Percentiles rank a stretch among this genome's conserved stretches.
These are phyloP conservation scores for Ceratopteris richardii DNA, from an alignment of 75 land plant genomes.

Conservation along the genomic window DNA sequence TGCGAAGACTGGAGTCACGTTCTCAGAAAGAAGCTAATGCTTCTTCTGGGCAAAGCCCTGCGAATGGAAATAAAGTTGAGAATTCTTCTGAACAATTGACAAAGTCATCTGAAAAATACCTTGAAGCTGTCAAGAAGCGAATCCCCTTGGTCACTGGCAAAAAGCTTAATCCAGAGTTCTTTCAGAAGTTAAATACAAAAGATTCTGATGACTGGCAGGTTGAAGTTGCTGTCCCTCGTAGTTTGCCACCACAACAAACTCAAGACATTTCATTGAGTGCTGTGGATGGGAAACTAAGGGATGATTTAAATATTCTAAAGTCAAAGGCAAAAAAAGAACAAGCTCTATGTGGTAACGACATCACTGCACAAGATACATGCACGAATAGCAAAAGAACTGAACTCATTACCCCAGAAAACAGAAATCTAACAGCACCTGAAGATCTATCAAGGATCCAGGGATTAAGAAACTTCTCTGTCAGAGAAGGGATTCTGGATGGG, in stretches of 20 bases:
- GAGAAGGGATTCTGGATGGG: background rate
- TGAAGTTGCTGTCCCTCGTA: slow-evolving; percentile 36
- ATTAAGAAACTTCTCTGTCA: too few species aligned
- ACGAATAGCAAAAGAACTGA: too few species aligned
- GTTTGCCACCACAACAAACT: slow-evolving; percentile 8
- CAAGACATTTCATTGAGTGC: background rate
- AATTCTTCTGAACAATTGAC: background rate
- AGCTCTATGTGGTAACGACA: background rate
- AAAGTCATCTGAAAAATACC: slow-evolving; percentile 2
- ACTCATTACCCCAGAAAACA: too few species aligned
- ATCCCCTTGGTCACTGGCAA: slow-evolving; percentile 11
- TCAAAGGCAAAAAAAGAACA: too few species aligned
- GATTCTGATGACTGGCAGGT: slow-evolving; percentile 30
- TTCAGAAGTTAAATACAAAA: slow-evolving; percentile 19
- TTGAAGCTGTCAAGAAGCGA: background rate
- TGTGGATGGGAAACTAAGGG: background rate
- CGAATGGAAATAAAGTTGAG: too few species aligned
- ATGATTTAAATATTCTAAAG: too few species aligned
- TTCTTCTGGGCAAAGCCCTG: background rate
- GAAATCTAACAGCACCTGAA: too few species aligned
- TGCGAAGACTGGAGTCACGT: slow-evolving; percentile 14
- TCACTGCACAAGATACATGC: too few species aligned
- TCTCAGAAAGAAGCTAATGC: background rate
- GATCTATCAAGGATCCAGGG: too few species aligned
- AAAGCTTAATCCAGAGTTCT: slow-evolving; percentile 33